These are phyloP conservation scores for Epicoccum nigrum DNA, from an alignment of 2,329 filamentous ascomycete genomes.

Conservation along the genomic window DNA sequence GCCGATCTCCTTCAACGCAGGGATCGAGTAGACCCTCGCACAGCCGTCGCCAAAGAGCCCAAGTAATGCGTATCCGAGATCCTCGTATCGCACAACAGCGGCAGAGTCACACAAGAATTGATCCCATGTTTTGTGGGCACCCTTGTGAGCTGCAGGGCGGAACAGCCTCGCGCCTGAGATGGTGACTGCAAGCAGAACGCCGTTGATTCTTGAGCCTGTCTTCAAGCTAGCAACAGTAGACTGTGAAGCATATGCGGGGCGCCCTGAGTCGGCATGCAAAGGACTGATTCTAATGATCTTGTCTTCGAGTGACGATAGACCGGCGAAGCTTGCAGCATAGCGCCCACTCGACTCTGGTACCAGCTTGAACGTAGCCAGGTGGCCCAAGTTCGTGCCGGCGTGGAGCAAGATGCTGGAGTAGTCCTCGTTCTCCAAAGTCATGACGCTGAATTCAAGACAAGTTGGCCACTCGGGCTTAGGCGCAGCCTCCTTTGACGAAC, in stretches of 20 bases:
- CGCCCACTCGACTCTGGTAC: slow-evolving; percentile 72
- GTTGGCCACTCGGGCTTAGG: slow-evolving; percentile 74
- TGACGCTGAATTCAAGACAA: slow-evolving; percentile 81
- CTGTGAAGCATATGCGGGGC: slow-evolving; percentile 76
- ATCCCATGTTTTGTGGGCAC: slow-evolving; percentile 90
- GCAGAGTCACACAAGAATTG: slow-evolving; percentile 82
- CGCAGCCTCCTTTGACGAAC: slow-evolving; percentile 57
- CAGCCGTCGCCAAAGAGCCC: slow-evolving; percentile 84
- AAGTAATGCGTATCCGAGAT: slow-evolving; percentile 78
- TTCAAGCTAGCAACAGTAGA: slow-evolving; percentile 76
- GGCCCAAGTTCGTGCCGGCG: slow-evolving; percentile 84
- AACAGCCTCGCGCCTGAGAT: slow-evolving; percentile 81
- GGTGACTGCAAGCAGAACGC: slow-evolving; percentile 79
- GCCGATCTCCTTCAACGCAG: slow-evolving; percentile 83
- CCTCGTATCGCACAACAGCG: slow-evolving; percentile 73
- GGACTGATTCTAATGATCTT: slow-evolving; percentile 77
- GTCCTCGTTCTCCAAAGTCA: slow-evolving; percentile 90
- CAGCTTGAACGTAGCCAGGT: slow-evolving; percentile 87
- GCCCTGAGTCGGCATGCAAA: slow-evolving; percentile 78
- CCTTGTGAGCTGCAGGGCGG: slow-evolving; percentile 81
- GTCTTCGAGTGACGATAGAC: slow-evolving; percentile 69
- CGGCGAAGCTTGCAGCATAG: slow-evolving; percentile 76
- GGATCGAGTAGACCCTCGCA: slow-evolving; percentile 83
- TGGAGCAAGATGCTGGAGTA: slow-evolving; percentile 95
- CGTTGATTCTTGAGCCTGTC: slow-evolving; percentile 75